phyloP scores from a whole-genome alignment of 768 basidiomycete species.

The Amanita pseudoporphyria region DNA sequence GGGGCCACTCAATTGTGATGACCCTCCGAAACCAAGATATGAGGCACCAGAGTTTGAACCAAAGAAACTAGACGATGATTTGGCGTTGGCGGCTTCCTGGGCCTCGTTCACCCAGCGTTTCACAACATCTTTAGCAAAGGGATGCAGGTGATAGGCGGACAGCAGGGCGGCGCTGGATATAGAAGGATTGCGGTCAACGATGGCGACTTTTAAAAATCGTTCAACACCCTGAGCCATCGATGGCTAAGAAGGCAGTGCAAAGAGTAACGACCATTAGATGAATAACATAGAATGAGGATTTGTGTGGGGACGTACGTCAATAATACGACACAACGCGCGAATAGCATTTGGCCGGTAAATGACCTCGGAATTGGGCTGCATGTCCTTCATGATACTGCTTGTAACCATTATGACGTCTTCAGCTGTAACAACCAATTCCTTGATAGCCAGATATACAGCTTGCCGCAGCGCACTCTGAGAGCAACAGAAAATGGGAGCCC shows the following conservation, averaged over 20 bases:
- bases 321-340: constrained; percentile 90
- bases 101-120: constrained; percentile 99
- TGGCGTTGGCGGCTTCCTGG: constrained; percentile 91
- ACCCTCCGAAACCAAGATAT: constrained; percentile 68
- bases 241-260: constrained; percentile 42
- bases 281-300: not conserved
- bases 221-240: constrained; percentile 99
- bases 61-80: constrained; percentile 67
- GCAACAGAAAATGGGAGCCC: constrained; percentile 5
- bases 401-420: constrained; percentile 99
- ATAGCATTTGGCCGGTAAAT: constrained; percentile 98
- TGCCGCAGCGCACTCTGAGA: constrained; percentile 86
- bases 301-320: constrained; percentile 67
- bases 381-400: constrained; percentile 99
- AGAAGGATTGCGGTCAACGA: constrained; percentile 92
- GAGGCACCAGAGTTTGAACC: constrained; percentile 38
- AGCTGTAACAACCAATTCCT: constrained; percentile 90
- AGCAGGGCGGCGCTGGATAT: constrained; percentile 96
- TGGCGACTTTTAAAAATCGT: constrained; percentile 98
- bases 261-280: not conserved
- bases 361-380: constrained; percentile 98
- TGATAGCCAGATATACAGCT: constrained; percentile 97
- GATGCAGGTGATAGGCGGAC: constrained; percentile 95
- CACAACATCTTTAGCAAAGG: constrained; percentile 88
- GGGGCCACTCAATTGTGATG: constrained; percentile 44